Evolutionary conservation across 768 basidiomycete species (phyloP), one percentile per base, ranked within the genome.

Genomic region (Boletus patriciae): DNA sequence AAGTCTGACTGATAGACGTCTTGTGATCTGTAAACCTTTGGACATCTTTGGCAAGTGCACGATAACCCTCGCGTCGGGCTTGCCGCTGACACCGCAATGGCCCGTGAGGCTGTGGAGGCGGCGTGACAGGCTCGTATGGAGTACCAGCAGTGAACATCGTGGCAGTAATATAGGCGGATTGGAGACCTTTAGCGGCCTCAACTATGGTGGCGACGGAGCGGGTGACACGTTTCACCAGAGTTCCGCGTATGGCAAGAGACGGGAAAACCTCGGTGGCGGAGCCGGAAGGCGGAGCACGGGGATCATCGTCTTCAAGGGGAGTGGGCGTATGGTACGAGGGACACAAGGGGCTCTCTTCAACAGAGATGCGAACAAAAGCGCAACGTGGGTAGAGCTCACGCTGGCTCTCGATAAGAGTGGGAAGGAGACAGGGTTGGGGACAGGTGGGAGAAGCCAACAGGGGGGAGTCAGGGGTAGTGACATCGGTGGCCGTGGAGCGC

Each of bases 121-220:
- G 36, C 25, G 25, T 25, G 50, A 27, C 66, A 53, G 49, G 21
- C 49, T 47, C 33, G 62, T 62, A 59, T 63, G 74, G 56, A 45
- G 69, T 52, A 43, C 66, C 73, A 52, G 77, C 75, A 29, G 77
- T 68, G 67, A 81, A 82, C 66, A 81, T 70, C 6, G 84, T 78
- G 33, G 82, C 80, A 44, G 74, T 71, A 57, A 86, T 77, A 60
- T 85, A 87, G 36, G 80, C 82, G 19, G 73, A 75, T 67, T 87
- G 85, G 62, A 87, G 74, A 12, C 79, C 79, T 55, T 77, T 78
- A 8, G 84, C 86, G 0, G 81, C 71, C 63, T 78, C 80, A 41
- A 85, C 68, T 46, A 86, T 67, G 46, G 73, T 74, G 19, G 69
- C 57, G 15, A 78, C 73, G 4, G 77, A 77, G 48, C 72, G 71